These are phyloP conservation scores for button mushroom (Agaricus bisporus) DNA, from an alignment of 768 basidiomycete genomes.

Conservation along the genomic window DNA sequence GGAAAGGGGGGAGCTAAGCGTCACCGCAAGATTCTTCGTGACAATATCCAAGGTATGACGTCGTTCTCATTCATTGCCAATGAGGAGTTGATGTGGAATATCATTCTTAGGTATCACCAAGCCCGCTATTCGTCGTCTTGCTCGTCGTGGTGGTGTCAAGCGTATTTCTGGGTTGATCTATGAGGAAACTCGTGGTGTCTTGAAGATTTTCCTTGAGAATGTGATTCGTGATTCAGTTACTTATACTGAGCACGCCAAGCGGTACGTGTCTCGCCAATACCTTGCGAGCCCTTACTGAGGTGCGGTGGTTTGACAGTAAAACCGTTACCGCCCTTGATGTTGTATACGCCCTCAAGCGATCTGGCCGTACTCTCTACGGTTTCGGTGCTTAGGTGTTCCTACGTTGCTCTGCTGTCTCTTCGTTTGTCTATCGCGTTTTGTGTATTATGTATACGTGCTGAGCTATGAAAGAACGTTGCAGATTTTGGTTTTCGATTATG, in stretches of 20 bases:
- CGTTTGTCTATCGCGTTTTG: neutral
- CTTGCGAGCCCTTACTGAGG: neutral
- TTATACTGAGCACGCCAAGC: conserved; percentile 91
- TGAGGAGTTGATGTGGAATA: neutral
- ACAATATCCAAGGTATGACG: conserved; percentile 69
- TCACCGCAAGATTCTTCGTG: conserved; percentile 75
- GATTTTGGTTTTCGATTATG: no score
- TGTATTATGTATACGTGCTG: conserved; percentile 7
- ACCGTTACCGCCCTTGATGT: conserved; percentile 87
- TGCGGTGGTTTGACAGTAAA: conserved; percentile 36
- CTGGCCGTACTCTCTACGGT: conserved; percentile 75
- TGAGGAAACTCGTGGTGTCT: conserved; percentile 77
- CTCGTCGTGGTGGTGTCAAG: conserved; percentile 82
- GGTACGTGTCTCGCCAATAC: conserved; percentile 27
- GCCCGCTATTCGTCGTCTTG: conserved; percentile 74
- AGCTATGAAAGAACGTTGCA: conserved; percentile 1
- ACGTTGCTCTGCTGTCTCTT: neutral
- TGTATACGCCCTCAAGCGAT: conserved; percentile 69
- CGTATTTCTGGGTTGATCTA: conserved; percentile 72
- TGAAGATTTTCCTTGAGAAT: conserved; percentile 67
- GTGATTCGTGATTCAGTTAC: conserved; percentile 90
- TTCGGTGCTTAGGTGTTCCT: conserved; percentile 54
- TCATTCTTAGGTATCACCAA: conserved; percentile 35
- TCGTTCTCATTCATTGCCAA: neutral
- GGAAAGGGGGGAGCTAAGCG: conserved; percentile 79